phyloP scores from a whole-genome alignment of 2,329 filamentous ascomycete genomes.

The Colletotrichum scovillei region DNA sequence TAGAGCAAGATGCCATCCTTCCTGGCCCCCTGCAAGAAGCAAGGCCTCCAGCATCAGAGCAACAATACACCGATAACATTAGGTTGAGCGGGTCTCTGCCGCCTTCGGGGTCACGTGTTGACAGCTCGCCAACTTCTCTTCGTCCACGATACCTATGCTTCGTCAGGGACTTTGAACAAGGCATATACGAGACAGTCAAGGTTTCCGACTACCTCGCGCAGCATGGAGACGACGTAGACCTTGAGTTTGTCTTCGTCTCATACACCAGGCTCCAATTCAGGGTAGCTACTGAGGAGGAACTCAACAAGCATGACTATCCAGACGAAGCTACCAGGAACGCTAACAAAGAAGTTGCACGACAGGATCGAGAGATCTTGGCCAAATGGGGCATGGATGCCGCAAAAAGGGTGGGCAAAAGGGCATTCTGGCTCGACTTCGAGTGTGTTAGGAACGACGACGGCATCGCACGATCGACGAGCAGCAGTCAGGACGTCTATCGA shows the following conservation, averaged over 20 bases:
- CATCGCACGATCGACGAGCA: constrained; percentile 43
- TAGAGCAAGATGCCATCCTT: background rate
- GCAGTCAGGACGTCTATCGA: constrained; percentile 46
- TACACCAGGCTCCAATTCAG: constrained; percentile 54
- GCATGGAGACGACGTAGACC: constrained; percentile 38
- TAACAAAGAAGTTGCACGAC: constrained; percentile 35
- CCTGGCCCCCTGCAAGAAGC: background rate
- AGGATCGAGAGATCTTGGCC: constrained; percentile 44
- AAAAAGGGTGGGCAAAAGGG: constrained; percentile 46
- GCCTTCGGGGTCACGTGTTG: background rate
- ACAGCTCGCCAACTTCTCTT: background rate
- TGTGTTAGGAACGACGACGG: constrained; percentile 50
- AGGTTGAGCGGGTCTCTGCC: background rate
- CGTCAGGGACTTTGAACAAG: constrained; percentile 34
- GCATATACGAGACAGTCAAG: constrained; percentile 37
- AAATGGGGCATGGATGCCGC: constrained; percentile 52
- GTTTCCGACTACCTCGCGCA: constrained; percentile 40
- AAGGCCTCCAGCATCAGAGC: background rate
- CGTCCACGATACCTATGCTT: constrained; percentile 41
- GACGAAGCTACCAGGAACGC: constrained; percentile 36
- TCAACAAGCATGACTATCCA: constrained; percentile 19
- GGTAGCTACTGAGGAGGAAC: constrained; percentile 40
- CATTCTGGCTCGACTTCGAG: constrained; percentile 56
- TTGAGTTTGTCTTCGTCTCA: constrained; percentile 52
- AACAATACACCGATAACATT: background rate